A percentile compares a stretch with the other conserved stretches of the same genome.
phyloP scores from a whole-genome alignment of 1,139 yeast species.

The Candida freyschussii region DNA sequence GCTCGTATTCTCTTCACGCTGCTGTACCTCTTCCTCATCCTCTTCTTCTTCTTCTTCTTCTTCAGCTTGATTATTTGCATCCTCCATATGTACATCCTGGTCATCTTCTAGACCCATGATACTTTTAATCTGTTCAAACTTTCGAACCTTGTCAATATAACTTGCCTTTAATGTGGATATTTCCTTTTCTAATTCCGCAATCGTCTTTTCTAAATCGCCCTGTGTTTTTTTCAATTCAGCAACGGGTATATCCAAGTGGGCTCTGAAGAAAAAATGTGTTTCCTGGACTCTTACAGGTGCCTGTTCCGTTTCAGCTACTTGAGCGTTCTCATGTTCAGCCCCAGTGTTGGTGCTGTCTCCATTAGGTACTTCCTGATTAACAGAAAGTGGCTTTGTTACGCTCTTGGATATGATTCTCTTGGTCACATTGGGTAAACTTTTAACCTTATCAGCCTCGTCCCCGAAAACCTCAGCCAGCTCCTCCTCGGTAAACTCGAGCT shows the following conservation, averaged over 20 bases:
- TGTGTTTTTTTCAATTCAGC: conserved; percentile 8
- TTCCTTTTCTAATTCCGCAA: conserved; percentile 13
- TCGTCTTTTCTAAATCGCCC: conserved; percentile 4
- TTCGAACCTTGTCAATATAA: conserved; percentile 14
- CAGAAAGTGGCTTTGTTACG: conserved; percentile 16
- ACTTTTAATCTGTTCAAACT: conserved; percentile 18
- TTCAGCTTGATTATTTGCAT: conserved; percentile 5
- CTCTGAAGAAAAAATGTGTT: conserved; percentile 4
- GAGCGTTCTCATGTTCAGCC: conserved; percentile 2
- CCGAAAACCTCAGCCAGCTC: conserved; percentile 17
- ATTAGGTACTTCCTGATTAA: conserved; percentile 12
- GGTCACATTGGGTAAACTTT: conserved; percentile 1
- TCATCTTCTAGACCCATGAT: conserved; percentile 12
- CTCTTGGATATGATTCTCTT: background rate
- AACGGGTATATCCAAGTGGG: conserved; percentile 5
- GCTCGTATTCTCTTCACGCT: conserved; percentile 1
- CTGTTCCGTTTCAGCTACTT: conserved; percentile 3
- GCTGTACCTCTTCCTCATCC: conserved; percentile 5
- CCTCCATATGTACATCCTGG: conserved; percentile 1
- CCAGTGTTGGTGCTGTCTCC: conserved; percentile 7
- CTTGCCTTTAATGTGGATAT: conserved; percentile 12
- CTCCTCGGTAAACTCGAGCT: conserved; percentile 8
- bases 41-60: conserved; percentile 13
- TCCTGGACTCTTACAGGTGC: conserved; percentile 2
- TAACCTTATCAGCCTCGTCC: conserved; percentile 8